phyloP scores from a whole-genome alignment of 1,284 basidiomycete species.

The Ustilago curta region DNA sequence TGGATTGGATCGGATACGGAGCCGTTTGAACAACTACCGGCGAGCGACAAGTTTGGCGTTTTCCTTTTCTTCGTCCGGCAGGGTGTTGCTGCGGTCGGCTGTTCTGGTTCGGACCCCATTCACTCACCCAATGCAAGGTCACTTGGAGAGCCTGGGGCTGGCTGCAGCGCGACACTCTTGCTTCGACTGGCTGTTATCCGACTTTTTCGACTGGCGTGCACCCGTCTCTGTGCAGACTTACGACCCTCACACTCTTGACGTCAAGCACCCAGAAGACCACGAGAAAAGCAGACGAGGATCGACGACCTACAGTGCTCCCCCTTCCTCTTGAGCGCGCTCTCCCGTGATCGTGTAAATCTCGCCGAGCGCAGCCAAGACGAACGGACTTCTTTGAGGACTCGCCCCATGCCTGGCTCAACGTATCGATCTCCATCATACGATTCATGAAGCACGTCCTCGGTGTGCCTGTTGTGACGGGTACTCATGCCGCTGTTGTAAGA shows the following conservation, averaged over 20 bases:
- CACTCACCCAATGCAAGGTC: constrained; percentile 42
- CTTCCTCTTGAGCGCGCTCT: constrained; percentile 15
- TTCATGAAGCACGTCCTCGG: constrained; percentile 5
- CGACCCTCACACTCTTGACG: constrained; percentile 11
- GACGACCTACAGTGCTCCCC: constrained; percentile 5
- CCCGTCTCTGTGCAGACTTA: constrained; percentile 3
- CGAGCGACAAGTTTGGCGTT: constrained; percentile 17
- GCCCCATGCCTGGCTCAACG: constrained; percentile 2
- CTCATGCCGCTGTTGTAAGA: constrained; percentile 20
- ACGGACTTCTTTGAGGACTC: constrained; percentile 1
- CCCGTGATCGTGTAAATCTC: constrained; percentile 7
- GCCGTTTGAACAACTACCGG: not conserved
- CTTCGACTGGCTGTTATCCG: constrained; percentile 36
- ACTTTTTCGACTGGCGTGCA: constrained; percentile 32
- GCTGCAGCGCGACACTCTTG: constrained; percentile 13
- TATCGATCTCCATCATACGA: not conserved
- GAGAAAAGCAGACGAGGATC: not conserved
- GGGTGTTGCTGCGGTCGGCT: constrained; percentile 23
- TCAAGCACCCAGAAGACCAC: constrained; percentile 16
- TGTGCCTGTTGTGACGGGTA: constrained; percentile 8
- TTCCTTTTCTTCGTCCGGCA: constrained; percentile 11
- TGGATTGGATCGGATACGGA: not conserved
- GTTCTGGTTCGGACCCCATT: constrained; percentile 52
- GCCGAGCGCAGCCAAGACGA: constrained; percentile 6
- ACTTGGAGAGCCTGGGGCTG: constrained; percentile 50